phyloP scores from a whole-genome alignment of 164 flowering plant species.

The Liquidambar formosana region DNA sequence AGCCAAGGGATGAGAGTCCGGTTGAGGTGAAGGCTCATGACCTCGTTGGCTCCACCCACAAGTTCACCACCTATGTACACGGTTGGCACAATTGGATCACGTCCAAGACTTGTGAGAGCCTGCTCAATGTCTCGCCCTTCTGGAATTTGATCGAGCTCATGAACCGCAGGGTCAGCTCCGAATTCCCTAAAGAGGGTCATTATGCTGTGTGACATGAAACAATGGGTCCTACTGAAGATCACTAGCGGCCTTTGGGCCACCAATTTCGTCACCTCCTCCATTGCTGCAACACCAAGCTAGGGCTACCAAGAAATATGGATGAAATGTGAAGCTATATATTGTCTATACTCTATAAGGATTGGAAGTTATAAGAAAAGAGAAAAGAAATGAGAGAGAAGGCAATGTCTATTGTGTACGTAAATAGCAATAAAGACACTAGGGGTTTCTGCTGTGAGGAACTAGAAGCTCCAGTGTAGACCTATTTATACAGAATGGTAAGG shows the following conservation, averaged over 20 bases:
- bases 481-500: slow-evolving; percentile 5
- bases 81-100: slow-evolving; percentile 43
- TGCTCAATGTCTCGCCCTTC: slow-evolving; percentile 53
- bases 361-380: too few species aligned
- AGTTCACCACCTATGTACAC: slow-evolving; percentile 57
- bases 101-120: slow-evolving; percentile 37
- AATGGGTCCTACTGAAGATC: slow-evolving; percentile 61
- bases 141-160: slow-evolving; percentile 58
- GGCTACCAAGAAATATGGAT: too few species aligned
- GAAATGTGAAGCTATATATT: too few species aligned
- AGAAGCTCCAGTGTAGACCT: slow-evolving; percentile 1
- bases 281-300: not conserved
- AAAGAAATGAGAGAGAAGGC: not conserved
- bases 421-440: not conserved
- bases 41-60: slow-evolving; percentile 51
- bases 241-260: slow-evolving; percentile 52
- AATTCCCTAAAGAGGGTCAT: slow-evolving; percentile 44
- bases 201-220: slow-evolving; percentile 62
- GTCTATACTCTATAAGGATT: too few species aligned
- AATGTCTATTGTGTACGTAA: not conserved
- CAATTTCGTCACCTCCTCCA: slow-evolving; percentile 47
- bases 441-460: slow-evolving; percentile 17
- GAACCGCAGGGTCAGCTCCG: slow-evolving; percentile 49
- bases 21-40: slow-evolving; percentile 54
- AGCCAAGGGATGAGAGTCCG: slow-evolving; percentile 43